A percentile compares a stretch with the other conserved stretches of the same genome.
Evolutionary conservation across 345 rosid genomes (phyloP).

Genomic region (Noccaea caerulescens): DNA sequence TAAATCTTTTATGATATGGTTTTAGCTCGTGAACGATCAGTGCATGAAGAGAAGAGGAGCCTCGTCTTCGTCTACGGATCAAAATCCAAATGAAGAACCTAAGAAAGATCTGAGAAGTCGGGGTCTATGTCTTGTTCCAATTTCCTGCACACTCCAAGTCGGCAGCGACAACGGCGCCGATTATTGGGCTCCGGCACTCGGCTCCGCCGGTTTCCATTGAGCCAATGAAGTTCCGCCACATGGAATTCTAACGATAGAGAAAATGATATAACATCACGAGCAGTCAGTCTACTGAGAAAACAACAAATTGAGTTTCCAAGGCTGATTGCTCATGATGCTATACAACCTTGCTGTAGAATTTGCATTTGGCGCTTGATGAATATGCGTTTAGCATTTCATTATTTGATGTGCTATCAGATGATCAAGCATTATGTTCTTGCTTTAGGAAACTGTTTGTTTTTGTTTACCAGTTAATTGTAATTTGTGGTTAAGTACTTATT

Average conservation of each 20-base stretch:
- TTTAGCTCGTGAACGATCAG: conserved; percentile 66
- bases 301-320: conserved; percentile 54
- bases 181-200: conserved; percentile 83
- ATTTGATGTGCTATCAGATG: conserved; percentile 19
- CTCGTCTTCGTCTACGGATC: conserved; percentile 31
- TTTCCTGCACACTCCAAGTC: conserved; percentile 84
- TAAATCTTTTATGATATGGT: conserved; percentile 24
- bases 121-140: conserved; percentile 94
- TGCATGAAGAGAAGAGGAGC: conserved; percentile 68
- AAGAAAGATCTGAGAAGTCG: conserved; percentile 84
- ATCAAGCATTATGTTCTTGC: conserved; percentile 32
- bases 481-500: conserved; percentile 39
- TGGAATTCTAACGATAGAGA: conserved; percentile 22
- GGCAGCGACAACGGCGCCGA: conserved; percentile 91
- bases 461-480: conserved; percentile 33
- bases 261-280: conserved; percentile 91
- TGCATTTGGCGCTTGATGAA: conserved; percentile 30
- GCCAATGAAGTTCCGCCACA: conserved; percentile 24
- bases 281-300: conserved; percentile 85
- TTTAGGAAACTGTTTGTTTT: conserved; percentile 30
- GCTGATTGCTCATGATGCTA: conserved; percentile 99
- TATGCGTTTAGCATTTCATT: conserved; percentile 30
- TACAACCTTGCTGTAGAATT: conserved; percentile 46
- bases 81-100: conserved; percentile 54
- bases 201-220: conserved; percentile 62